phyloP scores from a whole-genome alignment of 371 early-diverging fungal genomes.

The Mortierella sp. region DNA sequence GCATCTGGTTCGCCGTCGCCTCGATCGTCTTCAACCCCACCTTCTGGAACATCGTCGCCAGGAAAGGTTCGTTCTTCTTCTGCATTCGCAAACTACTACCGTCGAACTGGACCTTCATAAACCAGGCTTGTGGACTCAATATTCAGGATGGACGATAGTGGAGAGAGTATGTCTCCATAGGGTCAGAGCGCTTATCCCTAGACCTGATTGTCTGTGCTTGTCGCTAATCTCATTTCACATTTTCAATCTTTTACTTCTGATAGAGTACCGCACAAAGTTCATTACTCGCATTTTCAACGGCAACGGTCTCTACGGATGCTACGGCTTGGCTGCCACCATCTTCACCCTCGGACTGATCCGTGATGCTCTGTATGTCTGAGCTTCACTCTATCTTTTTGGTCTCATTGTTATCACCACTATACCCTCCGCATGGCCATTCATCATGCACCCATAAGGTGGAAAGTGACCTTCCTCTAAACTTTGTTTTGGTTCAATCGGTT shows the following conservation, averaged over 20 bases:
- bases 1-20: slow-evolving; percentile 77
- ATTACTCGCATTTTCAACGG: slow-evolving; percentile 82
- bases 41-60: slow-evolving; percentile 93
- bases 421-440: not conserved
- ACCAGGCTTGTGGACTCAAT: not conserved
- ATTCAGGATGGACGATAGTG: not conserved
- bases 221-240: not conserved
- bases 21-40: slow-evolving; percentile 90
- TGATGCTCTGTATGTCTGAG: slow-evolving; percentile 78
- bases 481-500: not conserved
- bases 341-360: slow-evolving; percentile 87
- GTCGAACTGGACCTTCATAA: not conserved
- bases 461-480: not conserved
- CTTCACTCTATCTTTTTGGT: not conserved
- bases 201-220: not conserved
- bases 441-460: not conserved
- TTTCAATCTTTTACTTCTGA: slow-evolving; percentile 16
- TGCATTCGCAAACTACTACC: not conserved
- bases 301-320: slow-evolving; percentile 81
- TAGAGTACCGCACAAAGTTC: slow-evolving; percentile 82
- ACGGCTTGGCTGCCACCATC: slow-evolving; percentile 83
- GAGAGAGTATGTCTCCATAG: not conserved
- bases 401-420: slow-evolving; percentile 7
- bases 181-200: slow-evolving; percentile 1
- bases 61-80: slow-evolving; percentile 65